A percentile compares a stretch with the other conserved stretches of the same genome.
phyloP scores from a whole-genome alignment of 2,329 filamentous ascomycete genomes.

The Pseudogymnoascus sp. region DNA sequence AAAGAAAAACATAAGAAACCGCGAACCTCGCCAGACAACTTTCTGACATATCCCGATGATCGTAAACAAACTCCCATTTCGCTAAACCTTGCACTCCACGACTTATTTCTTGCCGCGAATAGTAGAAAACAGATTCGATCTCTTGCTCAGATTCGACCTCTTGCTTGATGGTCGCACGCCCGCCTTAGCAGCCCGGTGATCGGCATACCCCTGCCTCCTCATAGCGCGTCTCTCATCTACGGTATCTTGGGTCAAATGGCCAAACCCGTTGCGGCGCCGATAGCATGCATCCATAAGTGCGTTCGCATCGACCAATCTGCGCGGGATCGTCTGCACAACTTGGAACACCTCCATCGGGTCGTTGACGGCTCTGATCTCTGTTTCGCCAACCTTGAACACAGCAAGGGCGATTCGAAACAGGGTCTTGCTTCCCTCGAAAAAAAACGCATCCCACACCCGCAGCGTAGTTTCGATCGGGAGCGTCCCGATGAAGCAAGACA shows the following conservation, averaged over 20 bases:
- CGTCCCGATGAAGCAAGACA: slow-evolving; percentile 92
- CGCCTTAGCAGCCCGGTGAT: slow-evolving; percentile 25
- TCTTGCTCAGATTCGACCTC: slow-evolving; percentile 1
- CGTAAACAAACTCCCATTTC: neutral
- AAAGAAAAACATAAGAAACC: neutral
- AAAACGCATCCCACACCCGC: slow-evolving; percentile 90
- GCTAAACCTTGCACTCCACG: neutral
- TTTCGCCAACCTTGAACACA: slow-evolving; percentile 82
- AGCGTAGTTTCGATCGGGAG: slow-evolving; percentile 85
- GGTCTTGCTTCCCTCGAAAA: slow-evolving; percentile 90
- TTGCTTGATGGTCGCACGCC: slow-evolving; percentile 2
- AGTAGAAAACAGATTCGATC: neutral
- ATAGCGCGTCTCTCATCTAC: slow-evolving; percentile 70
- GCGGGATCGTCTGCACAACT: slow-evolving; percentile 78
- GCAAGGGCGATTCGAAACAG: slow-evolving; percentile 85
- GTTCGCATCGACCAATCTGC: slow-evolving; percentile 74
- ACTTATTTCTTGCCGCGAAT: neutral
- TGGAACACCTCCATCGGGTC: slow-evolving; percentile 96
- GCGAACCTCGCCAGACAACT: neutral
- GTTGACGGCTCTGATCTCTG: slow-evolving; percentile 65
- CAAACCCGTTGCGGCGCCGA: slow-evolving; percentile 69
- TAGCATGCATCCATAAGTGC: slow-evolving; percentile 75
- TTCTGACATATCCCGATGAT: neutral
- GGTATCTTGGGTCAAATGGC: slow-evolving; percentile 69
- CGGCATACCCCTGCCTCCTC: slow-evolving; percentile 42